These are phyloP conservation scores for Reticulascus tulasneorum DNA, from an alignment of 2,329 filamentous ascomycete genomes.

Conservation along the genomic window DNA sequence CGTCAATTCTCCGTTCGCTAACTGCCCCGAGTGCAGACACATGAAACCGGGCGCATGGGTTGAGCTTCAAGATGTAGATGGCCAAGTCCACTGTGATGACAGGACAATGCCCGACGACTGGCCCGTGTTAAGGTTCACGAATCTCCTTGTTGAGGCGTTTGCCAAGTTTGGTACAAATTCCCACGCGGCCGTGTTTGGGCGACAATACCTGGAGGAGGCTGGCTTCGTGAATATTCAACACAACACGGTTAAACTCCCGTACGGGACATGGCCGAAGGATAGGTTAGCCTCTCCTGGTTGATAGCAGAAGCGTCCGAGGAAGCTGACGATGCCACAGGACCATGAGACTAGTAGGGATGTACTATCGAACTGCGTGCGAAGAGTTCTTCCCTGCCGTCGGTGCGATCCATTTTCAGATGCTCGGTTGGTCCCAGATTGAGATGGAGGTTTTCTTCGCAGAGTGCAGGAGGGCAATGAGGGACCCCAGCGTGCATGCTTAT, in stretches of 20 bases:
- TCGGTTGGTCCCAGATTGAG: constrained; percentile 29
- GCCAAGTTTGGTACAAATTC: constrained; percentile 31
- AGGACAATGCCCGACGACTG: constrained; percentile 27
- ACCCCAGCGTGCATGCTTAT: constrained; percentile 24
- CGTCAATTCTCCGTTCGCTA: fast-evolving
- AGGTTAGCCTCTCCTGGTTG: no score
- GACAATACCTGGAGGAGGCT: constrained; percentile 29
- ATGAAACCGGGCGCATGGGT: constrained; percentile 41
- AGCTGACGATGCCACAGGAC: constrained; percentile 17
- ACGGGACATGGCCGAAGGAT: constrained; percentile 45
- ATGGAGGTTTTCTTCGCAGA: constrained; percentile 23
- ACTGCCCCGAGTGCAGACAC: constrained; percentile 19
- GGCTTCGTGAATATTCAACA: constrained; percentile 38
- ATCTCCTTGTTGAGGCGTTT: constrained; percentile 30
- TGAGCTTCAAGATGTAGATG: constrained; percentile 42
- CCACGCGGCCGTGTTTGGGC: constrained; percentile 32
- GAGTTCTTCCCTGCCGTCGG: constrained; percentile 38
- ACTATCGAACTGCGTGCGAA: constrained; percentile 35
- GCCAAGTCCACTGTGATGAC: constrained; percentile 33
- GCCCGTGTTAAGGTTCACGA: constrained; percentile 29
- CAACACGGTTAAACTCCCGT: constrained; percentile 38
- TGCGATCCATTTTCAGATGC: constrained; percentile 31
- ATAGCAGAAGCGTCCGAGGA: background rate
- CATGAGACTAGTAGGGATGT: constrained; percentile 35
- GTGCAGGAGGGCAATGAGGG: constrained; percentile 22